Percentiles rank a stretch among this genome's conserved stretches.
Conservation (phyloP, 768 basidiomycete species). For the Terana coerulea region DNA sequence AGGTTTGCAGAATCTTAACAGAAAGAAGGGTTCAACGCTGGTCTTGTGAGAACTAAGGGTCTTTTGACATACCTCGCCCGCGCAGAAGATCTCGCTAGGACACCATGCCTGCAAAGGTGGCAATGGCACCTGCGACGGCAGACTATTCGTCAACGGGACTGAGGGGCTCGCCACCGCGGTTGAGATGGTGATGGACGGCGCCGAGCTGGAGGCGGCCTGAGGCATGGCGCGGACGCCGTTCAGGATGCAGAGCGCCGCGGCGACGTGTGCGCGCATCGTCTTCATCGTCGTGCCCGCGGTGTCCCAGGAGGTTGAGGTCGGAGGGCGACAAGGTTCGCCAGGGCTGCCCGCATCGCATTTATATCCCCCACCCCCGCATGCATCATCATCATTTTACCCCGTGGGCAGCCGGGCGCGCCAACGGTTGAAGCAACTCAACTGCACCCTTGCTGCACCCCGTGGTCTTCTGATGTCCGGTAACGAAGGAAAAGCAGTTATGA, state of each 20-base stretch:
- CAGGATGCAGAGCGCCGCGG: neutral
- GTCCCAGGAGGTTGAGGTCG: neutral
- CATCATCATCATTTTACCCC: constrained; percentile 2
- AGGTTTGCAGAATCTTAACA: constrained; percentile 73
- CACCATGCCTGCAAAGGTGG: constrained; percentile 80
- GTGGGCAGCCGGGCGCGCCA: constrained; percentile 1
- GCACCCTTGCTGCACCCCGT: neutral
- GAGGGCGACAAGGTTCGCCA: neutral
- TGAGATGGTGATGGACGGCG: constrained; percentile 40
- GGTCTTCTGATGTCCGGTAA: neutral
- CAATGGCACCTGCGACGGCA: constrained; percentile 62
- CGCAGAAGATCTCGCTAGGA: constrained; percentile 72
- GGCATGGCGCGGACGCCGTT: constrained; percentile 9
- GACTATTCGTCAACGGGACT: constrained; percentile 41
- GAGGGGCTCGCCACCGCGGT: constrained; percentile 68
- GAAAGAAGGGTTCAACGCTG: neutral
- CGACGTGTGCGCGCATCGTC: neutral
- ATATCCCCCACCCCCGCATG: neutral
- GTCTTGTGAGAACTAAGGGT: neutral
- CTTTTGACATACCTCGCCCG: constrained; percentile 55
- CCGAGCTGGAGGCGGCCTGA: constrained; percentile 10
- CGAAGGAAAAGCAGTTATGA: too few relatives aligned
- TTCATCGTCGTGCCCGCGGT: neutral
- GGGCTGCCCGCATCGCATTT: neutral
- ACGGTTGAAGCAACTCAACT: neutral